Conservation (phyloP, 2,329 filamentous ascomycete species). For the Xylariaceae sp. region DNA sequence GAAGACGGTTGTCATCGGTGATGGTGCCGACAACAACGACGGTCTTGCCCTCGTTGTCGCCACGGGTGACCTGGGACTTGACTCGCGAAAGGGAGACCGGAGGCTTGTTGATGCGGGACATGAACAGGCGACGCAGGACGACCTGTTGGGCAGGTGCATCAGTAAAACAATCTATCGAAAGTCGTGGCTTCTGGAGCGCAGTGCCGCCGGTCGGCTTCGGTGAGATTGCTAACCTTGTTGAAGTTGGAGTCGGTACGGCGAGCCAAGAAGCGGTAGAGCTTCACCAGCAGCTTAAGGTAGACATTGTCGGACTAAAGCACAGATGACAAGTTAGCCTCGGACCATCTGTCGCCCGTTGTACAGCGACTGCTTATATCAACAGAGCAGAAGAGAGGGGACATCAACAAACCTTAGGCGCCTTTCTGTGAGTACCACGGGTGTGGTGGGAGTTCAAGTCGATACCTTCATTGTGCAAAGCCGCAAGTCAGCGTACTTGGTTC, state of each 20-base stretch:
- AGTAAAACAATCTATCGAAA: not conserved
- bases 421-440: constrained; percentile 71
- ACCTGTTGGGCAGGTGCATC: constrained; percentile 37
- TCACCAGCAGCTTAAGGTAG: constrained; percentile 93
- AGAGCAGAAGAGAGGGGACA: not conserved
- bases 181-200: too few species aligned
- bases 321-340: constrained; percentile 3
- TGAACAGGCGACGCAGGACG: constrained; percentile 93
- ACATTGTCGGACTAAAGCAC: constrained; percentile 74
- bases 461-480: constrained; percentile 46
- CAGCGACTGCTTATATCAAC: not conserved
- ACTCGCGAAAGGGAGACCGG: constrained; percentile 94
- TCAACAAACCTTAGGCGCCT: constrained; percentile 66
- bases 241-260: constrained; percentile 92
- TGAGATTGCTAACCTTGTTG: constrained; percentile 67
- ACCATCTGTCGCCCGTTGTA: not conserved
- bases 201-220: not conserved
- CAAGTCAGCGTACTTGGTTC: constrained; percentile 58
- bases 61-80: constrained; percentile 61
- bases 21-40: constrained; percentile 91
- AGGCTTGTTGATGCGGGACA: constrained; percentile 97
- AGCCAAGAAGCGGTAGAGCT: constrained; percentile 97
- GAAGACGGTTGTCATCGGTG: constrained; percentile 94
- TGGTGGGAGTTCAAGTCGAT: constrained; percentile 68
- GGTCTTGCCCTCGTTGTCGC: constrained; percentile 66